Percentiles rank a stretch among this genome's conserved stretches.
Evolutionary conservation across 352 stramenopile genomes (phyloP).

Genomic region (Phytophthora idaei): DNA sequence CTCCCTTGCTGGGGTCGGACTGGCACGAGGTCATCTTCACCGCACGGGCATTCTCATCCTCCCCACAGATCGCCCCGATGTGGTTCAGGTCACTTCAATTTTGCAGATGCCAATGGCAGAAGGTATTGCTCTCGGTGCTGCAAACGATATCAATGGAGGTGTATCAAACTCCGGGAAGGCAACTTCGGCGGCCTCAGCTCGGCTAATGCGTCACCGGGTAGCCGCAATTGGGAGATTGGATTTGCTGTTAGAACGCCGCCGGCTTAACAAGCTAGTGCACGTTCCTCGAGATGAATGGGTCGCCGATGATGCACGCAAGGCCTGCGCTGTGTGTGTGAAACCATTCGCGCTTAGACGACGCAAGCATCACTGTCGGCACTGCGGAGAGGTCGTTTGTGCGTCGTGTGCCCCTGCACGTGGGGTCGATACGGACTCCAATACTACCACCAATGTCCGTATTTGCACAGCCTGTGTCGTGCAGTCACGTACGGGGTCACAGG

Average conservation of each 20-base stretch:
- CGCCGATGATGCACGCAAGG: constrained; percentile 54
- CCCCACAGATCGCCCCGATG: constrained; percentile 56
- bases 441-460: constrained; percentile 49
- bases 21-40: constrained; percentile 59
- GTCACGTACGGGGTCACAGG: constrained; percentile 38
- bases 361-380: constrained; percentile 77
- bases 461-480: constrained; percentile 71
- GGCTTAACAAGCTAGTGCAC: constrained; percentile 64
- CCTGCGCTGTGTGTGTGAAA: constrained; percentile 72
- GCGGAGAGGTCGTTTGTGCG: constrained; percentile 76
- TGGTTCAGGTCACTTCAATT: constrained; percentile 73
- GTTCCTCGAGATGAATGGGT: constrained; percentile 62
- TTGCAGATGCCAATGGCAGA: constrained; percentile 57
- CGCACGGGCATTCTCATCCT: constrained; percentile 70
- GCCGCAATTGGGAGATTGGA: constrained; percentile 49
- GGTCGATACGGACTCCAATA: constrained; percentile 41
- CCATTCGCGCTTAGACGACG: constrained; percentile 61
- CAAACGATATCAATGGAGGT: constrained; percentile 29
- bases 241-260: constrained; percentile 60
- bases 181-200: constrained; percentile 23
- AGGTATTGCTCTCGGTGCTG: constrained; percentile 9
- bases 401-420: constrained; percentile 64
- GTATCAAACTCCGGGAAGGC: constrained; percentile 17
- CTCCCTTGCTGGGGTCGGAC: constrained; percentile 56
- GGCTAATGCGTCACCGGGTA: constrained; percentile 57